These are phyloP conservation scores for Eustoma russellianum DNA, from an alignment of 257 asterid species.

Conservation along the genomic window DNA sequence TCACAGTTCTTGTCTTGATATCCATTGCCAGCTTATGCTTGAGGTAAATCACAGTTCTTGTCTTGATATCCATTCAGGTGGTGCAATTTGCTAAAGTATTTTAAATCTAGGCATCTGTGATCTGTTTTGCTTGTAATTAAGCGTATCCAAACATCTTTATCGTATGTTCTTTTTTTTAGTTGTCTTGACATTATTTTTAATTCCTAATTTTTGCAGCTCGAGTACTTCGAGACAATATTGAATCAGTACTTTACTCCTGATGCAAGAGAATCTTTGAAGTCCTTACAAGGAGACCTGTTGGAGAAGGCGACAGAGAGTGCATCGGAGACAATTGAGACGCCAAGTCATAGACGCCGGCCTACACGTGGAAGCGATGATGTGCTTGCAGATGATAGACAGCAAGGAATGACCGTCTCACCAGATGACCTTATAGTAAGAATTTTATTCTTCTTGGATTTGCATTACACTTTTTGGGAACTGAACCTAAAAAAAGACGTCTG, in stretches of 20 bases:
- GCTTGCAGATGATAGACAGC: slow-evolving; percentile 71
- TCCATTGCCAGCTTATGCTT: slow-evolving; percentile 77
- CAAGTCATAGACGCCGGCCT: slow-evolving; percentile 83
- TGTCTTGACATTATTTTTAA: too few relatives aligned
- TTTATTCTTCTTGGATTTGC: background rate
- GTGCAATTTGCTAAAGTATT: slow-evolving; percentile 1
- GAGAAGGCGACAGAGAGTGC: slow-evolving; percentile 82
- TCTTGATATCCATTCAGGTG: background rate
- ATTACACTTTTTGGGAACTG: too few relatives aligned
- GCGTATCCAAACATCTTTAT: too few relatives aligned
- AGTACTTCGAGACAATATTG: slow-evolving; percentile 90
- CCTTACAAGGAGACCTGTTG: slow-evolving; percentile 80
- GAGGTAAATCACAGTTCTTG: slow-evolving; percentile 42
- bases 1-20: background rate
- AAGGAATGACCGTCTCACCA: slow-evolving; percentile 65
- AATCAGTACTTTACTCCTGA: slow-evolving; percentile 89
- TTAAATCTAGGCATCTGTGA: too few relatives aligned
- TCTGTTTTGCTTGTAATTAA: background rate
- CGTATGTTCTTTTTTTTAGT: too few relatives aligned
- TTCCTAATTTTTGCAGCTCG: slow-evolving; percentile 56
- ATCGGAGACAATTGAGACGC: slow-evolving; percentile 64
- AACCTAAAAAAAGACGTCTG: too few relatives aligned
- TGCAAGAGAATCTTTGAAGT: slow-evolving; percentile 88
- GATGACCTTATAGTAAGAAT: slow-evolving; percentile 90
- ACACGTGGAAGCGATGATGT: slow-evolving; percentile 91